phyloP scores from a whole-genome alignment of 2,329 filamentous ascomycete species.

The Phaeosphaeriaceae sp. region DNA sequence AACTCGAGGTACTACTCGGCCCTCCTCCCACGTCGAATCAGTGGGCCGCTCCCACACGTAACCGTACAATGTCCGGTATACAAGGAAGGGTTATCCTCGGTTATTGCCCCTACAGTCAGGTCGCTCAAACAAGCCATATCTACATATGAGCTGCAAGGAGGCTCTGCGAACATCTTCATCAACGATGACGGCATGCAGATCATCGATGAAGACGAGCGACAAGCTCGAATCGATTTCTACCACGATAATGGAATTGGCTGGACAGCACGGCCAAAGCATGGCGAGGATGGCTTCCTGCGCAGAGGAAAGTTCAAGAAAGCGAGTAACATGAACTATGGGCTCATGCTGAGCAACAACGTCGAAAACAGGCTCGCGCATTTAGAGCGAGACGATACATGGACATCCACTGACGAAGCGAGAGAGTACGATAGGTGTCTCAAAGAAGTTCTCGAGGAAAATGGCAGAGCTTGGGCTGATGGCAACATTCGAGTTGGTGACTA shows the following conservation, averaged over 20 bases:
- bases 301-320: slow-evolving; percentile 55
- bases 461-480: slow-evolving; percentile 77
- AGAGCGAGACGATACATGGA: slow-evolving; percentile 30
- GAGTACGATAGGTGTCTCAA: slow-evolving; percentile 55
- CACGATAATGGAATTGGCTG: slow-evolving; percentile 60
- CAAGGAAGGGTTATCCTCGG: slow-evolving; percentile 78
- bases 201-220: slow-evolving; percentile 56
- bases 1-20: slow-evolving; percentile 88
- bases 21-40: slow-evolving; percentile 52
- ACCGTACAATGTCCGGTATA: slow-evolving; percentile 85
- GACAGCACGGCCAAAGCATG: slow-evolving; percentile 57
- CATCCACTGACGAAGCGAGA: slow-evolving; percentile 46
- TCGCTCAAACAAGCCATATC: slow-evolving; percentile 74
- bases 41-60: slow-evolving; percentile 71
- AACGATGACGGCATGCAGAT: slow-evolving; percentile 74
- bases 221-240: slow-evolving; percentile 56
- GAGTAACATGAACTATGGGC: slow-evolving; percentile 77
- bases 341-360: slow-evolving; percentile 67
- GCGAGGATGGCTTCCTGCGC: slow-evolving; percentile 32
- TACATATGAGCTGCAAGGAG: slow-evolving; percentile 62
- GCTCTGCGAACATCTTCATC: slow-evolving; percentile 71
- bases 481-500: slow-evolving; percentile 88
- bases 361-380: slow-evolving; percentile 63
- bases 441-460: slow-evolving; percentile 70
- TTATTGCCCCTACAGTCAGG: slow-evolving; percentile 78